Conservation (phyloP, 805 yeast species). For the Ogataea glucozyma region DNA sequence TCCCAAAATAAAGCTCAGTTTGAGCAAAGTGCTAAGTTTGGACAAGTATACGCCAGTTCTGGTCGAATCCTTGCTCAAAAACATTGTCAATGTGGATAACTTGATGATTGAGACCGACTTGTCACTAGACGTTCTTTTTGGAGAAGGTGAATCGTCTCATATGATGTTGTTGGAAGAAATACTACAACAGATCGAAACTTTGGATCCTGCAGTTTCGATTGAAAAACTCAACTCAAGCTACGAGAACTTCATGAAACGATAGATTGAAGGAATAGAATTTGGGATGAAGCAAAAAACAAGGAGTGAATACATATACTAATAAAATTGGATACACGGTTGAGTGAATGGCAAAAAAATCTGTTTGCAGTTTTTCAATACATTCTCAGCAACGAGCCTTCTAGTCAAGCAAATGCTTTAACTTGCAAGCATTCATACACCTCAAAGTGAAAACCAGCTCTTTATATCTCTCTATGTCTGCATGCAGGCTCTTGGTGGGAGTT, state of each 20-base stretch:
- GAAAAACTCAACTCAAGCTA: slow-evolving; percentile 14
- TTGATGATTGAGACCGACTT: slow-evolving; percentile 58
- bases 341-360: background rate
- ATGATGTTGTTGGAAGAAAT: slow-evolving; percentile 14
- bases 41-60: slow-evolving; percentile 21
- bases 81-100: slow-evolving; percentile 28
- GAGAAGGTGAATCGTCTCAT: slow-evolving; percentile 12
- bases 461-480: slow-evolving; percentile 18
- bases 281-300: too few relatives aligned
- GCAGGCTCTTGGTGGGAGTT: background rate
- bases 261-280: too few relatives aligned
- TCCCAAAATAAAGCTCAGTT: slow-evolving; percentile 39
- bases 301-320: too few relatives aligned
- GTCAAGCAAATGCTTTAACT: slow-evolving; percentile 5
- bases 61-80: slow-evolving; percentile 24
- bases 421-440: slow-evolving; percentile 31
- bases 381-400: background rate
- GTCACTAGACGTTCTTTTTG: slow-evolving; percentile 30
- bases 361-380: too few relatives aligned
- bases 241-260: slow-evolving; percentile 7
- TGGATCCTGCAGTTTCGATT: slow-evolving; percentile 9
- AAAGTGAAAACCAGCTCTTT: slow-evolving; percentile 31
- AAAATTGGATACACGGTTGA: too few relatives aligned
- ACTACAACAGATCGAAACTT: slow-evolving; percentile 4
- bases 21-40: slow-evolving; percentile 32